These are phyloP conservation scores for Pythium dissimile DNA, from an alignment of 352 stramenopile genomes.

Conservation along the genomic window DNA sequence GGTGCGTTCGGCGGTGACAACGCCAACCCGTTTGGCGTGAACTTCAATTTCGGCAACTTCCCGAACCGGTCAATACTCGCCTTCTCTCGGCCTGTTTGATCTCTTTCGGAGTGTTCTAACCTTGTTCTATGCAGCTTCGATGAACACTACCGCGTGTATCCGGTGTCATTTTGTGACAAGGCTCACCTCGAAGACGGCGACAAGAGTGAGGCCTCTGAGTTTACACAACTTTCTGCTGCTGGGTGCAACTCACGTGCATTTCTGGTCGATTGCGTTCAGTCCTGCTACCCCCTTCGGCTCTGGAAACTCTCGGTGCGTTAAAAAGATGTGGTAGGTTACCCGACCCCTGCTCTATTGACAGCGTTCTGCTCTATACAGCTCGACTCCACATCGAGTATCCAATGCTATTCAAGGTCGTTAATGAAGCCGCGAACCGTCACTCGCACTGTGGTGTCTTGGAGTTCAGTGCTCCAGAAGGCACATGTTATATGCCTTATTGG, in stretches of 20 bases:
- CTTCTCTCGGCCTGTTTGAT: background rate
- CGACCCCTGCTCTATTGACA: background rate
- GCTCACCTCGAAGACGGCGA: conserved; percentile 85
- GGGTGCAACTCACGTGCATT: background rate
- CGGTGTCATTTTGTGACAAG: conserved; percentile 87
- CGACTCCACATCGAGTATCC: conserved; percentile 97
- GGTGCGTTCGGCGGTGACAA: conserved; percentile 61
- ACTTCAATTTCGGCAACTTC: conserved; percentile 79
- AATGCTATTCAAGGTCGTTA: conserved; percentile 98
- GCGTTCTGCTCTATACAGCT: conserved; percentile 32
- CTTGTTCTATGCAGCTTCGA: conserved; percentile 55
- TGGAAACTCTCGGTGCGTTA: conserved; percentile 91
- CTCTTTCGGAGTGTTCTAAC: background rate
- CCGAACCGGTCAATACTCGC: conserved; percentile 41
- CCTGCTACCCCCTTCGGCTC: conserved; percentile 95
- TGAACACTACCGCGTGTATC: conserved; percentile 85
- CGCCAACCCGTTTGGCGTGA: conserved; percentile 76
- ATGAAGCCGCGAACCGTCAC: conserved; percentile 78
- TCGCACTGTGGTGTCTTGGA: conserved; percentile 98
- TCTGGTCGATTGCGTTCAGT: conserved; percentile 44
- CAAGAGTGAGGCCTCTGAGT: conserved; percentile 62
- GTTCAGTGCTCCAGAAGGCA: conserved; percentile 98
- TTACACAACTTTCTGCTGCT: background rate
- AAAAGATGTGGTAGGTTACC: background rate
- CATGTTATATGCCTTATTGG: conserved; percentile 99